Evolutionary conservation across 805 yeast genomes (phyloP), one percentile per base, ranked within the genome.

Genomic region (Danielozyma ontarioensis): DNA sequence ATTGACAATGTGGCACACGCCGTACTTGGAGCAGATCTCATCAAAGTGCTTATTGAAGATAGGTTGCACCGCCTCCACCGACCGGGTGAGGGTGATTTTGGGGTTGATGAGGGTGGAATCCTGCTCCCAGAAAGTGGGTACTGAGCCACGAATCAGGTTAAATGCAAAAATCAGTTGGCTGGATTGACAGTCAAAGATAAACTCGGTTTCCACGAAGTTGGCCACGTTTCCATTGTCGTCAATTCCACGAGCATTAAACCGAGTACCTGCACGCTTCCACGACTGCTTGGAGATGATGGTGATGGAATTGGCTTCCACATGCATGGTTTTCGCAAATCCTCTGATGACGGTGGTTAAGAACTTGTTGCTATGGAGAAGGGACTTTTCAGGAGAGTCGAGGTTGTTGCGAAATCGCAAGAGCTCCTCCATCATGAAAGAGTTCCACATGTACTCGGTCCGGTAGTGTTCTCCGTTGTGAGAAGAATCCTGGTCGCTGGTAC

Each of bases 121-220:
- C 58, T 93, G 98, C 55, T 93, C 98, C 98, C 98, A 93, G 50
- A 93, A 93, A 1, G 90, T 72, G 0, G 99, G 98, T 3, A 93
- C 89, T 13, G 95, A 83, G 8, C 99, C 99, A 54, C 99, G 71
- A n/a, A 93, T 78, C 57, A 89, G 95, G 1, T 83, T 74, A 56
- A 80, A 89, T 2, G 97, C 78, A 53, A 76, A 88, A 5, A 68
- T 74, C 62, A 59, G 74, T 62, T 50, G 48, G 59, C 50, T 52
- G 68, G 64, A 68, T 49, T 50, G 41, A 34, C 51, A 51, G 34
- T 76, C 74, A 53, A 80, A 64, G 22, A 93, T 81, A 25, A 85
- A 72, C 55, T 93, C 99, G 0, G 97, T 87, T 26, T 46, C 51
- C 28, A 46, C 51, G 25, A 45, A 46, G 35, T 46, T 46, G 27